Evolutionary conservation across 2,329 filamentous ascomycete species (phyloP), one percentile per base, ranked within the genome.

Genomic region (Aspergillus cejpii): DNA sequence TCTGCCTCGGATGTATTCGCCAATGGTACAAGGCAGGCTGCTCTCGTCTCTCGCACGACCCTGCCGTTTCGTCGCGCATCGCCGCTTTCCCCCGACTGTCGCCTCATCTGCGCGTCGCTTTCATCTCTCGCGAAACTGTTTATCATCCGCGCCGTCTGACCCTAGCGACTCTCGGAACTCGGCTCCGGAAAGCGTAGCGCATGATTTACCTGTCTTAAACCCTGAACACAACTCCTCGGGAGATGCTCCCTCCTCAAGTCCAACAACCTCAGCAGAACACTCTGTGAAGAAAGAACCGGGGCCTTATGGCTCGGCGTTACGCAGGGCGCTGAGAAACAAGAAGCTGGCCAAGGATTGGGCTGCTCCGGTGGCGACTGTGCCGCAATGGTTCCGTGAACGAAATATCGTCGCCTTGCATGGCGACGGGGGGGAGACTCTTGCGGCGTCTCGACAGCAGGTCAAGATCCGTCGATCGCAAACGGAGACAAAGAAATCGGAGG

Each of bases 301-400:
- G 19, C 65, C 65, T 4, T 70, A 70, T 51, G 67, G 67, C 1
- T 69, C 67, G 33, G 66, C 61, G 5, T 44, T 67, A 29, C 66
- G 67, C 24, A 60, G 67, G 39, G 62, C 64, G 10, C 61, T 66
- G 57, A 63, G 66, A 38, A 68, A 66, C 39, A 58, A 53, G 37
- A 63, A 57, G 45, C 40, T 51, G 1, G 39, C 51, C 5, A 53
- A 56, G 15, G 55, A 63, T 24, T 45, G 37, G 27, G 36, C 45
- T 6, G 37, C 56, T 2, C 52, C 55, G 3, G 47, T 47, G 4
- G 53, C 60, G 4, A 57, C 54, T 2, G 53, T 70, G 17, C 67
- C 67, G 1, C 46, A 58, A 5, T 70, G 67, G 67, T 69, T 70
- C 37, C 52, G 57, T 15, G 59, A 66, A 38, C 56, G 57, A 11